Evolutionary conservation across 2,329 filamentous ascomycete genomes (phyloP).

Genomic region (Alternaria brassicae): DNA sequence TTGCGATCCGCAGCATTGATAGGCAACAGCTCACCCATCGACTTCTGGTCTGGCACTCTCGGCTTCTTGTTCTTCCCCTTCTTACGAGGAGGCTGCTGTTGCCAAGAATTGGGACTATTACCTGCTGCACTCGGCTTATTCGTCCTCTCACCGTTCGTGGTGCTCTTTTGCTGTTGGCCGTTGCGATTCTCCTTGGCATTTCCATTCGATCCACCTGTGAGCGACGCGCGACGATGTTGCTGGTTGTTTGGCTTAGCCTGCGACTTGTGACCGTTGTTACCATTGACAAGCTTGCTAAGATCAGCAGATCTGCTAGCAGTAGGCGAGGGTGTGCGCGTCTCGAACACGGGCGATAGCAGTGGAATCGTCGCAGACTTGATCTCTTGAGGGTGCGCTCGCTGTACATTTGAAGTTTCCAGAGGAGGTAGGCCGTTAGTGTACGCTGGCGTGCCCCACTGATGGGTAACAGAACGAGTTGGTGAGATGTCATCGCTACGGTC

Average conservation of each 20-base stretch:
- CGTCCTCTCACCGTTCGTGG: constrained; percentile 32
- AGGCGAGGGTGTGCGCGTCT: constrained; percentile 74
- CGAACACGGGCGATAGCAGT: constrained; percentile 74
- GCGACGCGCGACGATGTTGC: constrained; percentile 38
- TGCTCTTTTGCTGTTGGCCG: constrained; percentile 33
- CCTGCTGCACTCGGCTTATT: constrained; percentile 27
- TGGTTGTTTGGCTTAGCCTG: constrained; percentile 39
- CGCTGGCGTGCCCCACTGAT: constrained; percentile 41
- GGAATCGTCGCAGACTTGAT: constrained; percentile 52
- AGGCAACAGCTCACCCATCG: constrained; percentile 52
- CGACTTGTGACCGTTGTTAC: constrained; percentile 37
- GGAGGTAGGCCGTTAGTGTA: constrained; percentile 42
- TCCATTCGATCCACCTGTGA: constrained; percentile 27
- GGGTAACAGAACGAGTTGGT: constrained; percentile 36
- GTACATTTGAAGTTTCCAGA: constrained; percentile 55
- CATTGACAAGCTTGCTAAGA: constrained; percentile 37
- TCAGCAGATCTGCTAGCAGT: constrained; percentile 59
- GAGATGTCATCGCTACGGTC: constrained; percentile 38
- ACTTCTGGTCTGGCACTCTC: constrained; percentile 40
- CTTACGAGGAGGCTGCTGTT: constrained; percentile 26
- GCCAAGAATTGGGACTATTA: constrained; percentile 26
- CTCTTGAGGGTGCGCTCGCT: constrained; percentile 48
- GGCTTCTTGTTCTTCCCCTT: constrained; percentile 41
- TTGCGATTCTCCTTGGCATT: constrained; percentile 35
- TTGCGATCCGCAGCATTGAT: constrained; percentile 56